Evolutionary conservation across 768 basidiomycete genomes (phyloP).

Genomic region (Auriscalpium microsporum): DNA sequence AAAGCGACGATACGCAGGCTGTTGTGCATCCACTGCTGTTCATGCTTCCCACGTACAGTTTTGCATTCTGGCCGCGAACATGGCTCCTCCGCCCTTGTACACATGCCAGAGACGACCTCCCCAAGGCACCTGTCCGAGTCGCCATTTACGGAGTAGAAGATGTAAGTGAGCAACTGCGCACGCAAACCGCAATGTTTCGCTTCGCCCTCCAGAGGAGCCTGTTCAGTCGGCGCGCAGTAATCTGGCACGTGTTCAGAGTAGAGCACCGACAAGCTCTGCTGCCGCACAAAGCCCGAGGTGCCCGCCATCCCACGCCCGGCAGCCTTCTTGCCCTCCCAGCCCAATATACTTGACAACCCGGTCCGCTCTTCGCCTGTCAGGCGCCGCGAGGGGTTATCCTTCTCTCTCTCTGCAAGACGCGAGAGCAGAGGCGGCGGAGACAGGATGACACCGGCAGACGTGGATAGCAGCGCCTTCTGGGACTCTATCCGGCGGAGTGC

Average conservation of each 20-base stretch:
- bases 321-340: constrained; percentile 47
- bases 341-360: constrained; percentile 44
- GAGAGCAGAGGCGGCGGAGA: constrained; percentile 39
- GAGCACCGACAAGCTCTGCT: constrained; percentile 48
- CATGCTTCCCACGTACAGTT: constrained; percentile 4
- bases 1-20: constrained; percentile 4
- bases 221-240: not conserved
- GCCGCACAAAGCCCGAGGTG: constrained; percentile 43
- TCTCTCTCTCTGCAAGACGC: constrained; percentile 44
- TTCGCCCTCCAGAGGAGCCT: constrained; percentile 6
- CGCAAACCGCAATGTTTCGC: constrained; percentile 34
- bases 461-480: constrained; percentile 36
- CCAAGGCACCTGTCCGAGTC: constrained; percentile 31
- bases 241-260: constrained; percentile 32
- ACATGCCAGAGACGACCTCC: constrained; percentile 30
- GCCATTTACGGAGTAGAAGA: constrained; percentile 35
- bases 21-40: constrained; percentile 12
- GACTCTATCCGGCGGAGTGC: constrained; percentile 35
- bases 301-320: constrained; percentile 37
- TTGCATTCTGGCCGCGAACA: constrained; percentile 31
- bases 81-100: constrained; percentile 22
- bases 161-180: constrained; percentile 38
- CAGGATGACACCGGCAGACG: constrained; percentile 43
- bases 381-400: constrained; percentile 26
- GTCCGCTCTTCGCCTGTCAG: constrained; percentile 51